Conservation (phyloP, 441 rosid genomes). For the Brassica balearica region DNA sequence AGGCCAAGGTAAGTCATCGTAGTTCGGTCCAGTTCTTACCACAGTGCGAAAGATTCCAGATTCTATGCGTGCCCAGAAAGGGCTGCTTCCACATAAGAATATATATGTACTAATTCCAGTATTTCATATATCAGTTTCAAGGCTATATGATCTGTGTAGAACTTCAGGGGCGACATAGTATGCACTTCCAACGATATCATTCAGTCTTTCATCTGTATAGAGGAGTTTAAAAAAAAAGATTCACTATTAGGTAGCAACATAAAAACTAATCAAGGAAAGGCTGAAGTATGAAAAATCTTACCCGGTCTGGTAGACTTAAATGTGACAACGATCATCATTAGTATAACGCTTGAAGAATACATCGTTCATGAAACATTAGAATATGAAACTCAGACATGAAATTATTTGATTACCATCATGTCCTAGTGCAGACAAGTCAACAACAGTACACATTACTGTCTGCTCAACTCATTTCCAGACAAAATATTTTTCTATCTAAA, state of each 20-base stretch:
- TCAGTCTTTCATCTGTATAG: constrained; percentile 78
- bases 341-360: constrained; percentile 12
- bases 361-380: constrained; percentile 20
- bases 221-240: not conserved
- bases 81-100: constrained; percentile 70
- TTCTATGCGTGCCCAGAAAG: constrained; percentile 95
- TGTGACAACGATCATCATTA: too few species aligned
- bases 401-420: constrained; percentile 4
- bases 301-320: constrained; percentile 57
- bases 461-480: constrained; percentile 31
- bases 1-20: constrained; percentile 92
- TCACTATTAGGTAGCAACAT: not conserved
- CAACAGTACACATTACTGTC: constrained; percentile 19
- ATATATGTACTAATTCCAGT: constrained; percentile 88
- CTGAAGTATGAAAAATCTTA: constrained; percentile 37
- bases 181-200: constrained; percentile 97
- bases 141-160: constrained; percentile 87
- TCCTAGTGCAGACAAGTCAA: constrained; percentile 39
- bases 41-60: constrained; percentile 97
- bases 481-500: constrained; percentile 28
- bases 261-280: constrained; percentile 19
- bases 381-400: not conserved
- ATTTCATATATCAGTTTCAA: constrained; percentile 94
- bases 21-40: constrained; percentile 86
- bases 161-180: constrained; percentile 99